Evolutionary conservation across 176 grass and related monocot species (phyloP), one percentile per base, ranked within the genome.

Genomic region (Cocos nucifera): DNA sequence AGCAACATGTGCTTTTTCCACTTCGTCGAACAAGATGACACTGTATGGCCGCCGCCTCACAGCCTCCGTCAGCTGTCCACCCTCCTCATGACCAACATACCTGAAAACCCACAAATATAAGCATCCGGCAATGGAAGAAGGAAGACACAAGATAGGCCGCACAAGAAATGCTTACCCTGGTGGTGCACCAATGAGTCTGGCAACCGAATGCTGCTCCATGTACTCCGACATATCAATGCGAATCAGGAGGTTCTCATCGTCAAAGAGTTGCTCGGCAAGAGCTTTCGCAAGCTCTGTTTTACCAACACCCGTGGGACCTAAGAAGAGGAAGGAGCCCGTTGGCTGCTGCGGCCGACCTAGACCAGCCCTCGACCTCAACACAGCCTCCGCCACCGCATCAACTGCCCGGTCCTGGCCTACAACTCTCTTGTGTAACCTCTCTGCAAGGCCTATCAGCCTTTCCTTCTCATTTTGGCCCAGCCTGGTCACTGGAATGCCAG

Each of bases 211-310:
- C 75, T 96, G 92, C 69, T 96, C 92, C 92, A 96, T 96, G 72
- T 96, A 96, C 25, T 96, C 92, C 0, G 86, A 87, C 92, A 96
- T 96, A 73, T 96, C 92, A 1, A 96, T 83, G 80, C 92, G 87
- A 10, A 96, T 74, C 9, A 96, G 78, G 19, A 96, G 78, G 53
- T 96, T 96, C 75, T 96, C 92, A 27, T 96, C 91, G 49, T 96
- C 91, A 55, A 96, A 96, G 22, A 96, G 61, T 54, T 97, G 92
- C 69, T 97, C 83, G 3, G 92, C 92, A 3, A 97, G 80, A 35
- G 92, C 87, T 63, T 97, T 97, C 12, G 92, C 92, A 30, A 97
- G 92, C 78, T 97, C 92, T 0, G 92, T 97, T 64, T 97, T 97
- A 44, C 92, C 92, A 0, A 97, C 92, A 6, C 92, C 92, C 0